These are phyloP conservation scores for Blumeriella jaapii DNA, from an alignment of 2,329 filamentous ascomycete species.

Conservation along the genomic window DNA sequence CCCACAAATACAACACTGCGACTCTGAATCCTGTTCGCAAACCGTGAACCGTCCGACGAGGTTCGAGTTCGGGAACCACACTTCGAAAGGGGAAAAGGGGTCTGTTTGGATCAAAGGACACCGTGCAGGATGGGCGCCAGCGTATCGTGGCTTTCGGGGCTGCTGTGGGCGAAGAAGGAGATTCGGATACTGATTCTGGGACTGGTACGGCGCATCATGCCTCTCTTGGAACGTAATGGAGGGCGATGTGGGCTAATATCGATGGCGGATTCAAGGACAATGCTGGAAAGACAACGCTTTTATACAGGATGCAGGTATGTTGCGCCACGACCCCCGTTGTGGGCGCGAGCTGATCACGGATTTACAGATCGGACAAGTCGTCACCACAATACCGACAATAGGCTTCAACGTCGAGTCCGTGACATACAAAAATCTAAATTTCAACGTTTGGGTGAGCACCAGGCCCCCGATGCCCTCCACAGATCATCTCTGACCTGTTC, in stretches of 20 bases:
- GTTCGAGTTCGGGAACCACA: no score
- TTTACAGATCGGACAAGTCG: conserved; percentile 84
- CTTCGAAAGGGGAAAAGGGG: conserved; percentile 2
- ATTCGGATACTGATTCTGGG: conserved; percentile 92
- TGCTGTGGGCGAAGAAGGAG: conserved; percentile 92
- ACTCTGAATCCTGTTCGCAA: not conserved
- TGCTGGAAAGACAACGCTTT: conserved; percentile 91
- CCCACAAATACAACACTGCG: not conserved
- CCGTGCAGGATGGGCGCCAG: conserved; percentile 46
- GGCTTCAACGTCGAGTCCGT: conserved; percentile 99
- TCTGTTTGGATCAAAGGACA: conserved; percentile 12
- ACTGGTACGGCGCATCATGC: conserved; percentile 49
- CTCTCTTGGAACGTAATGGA: not conserved
- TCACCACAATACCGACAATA: conserved; percentile 97
- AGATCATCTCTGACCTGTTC: conserved; percentile 5
- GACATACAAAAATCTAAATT: conserved; percentile 95
- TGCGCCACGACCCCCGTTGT: not conserved
- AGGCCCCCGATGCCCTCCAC: not conserved
- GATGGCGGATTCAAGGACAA: conserved; percentile 60
- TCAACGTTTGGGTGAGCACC: conserved; percentile 91
- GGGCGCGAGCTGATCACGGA: conserved; percentile 8
- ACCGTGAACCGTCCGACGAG: not conserved
- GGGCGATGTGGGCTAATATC: not conserved
- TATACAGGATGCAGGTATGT: conserved; percentile 86
- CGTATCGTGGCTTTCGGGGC: conserved; percentile 57